Conservation (phyloP, 2,329 filamentous ascomycete genomes). For the Zopfia rhizophila region DNA sequence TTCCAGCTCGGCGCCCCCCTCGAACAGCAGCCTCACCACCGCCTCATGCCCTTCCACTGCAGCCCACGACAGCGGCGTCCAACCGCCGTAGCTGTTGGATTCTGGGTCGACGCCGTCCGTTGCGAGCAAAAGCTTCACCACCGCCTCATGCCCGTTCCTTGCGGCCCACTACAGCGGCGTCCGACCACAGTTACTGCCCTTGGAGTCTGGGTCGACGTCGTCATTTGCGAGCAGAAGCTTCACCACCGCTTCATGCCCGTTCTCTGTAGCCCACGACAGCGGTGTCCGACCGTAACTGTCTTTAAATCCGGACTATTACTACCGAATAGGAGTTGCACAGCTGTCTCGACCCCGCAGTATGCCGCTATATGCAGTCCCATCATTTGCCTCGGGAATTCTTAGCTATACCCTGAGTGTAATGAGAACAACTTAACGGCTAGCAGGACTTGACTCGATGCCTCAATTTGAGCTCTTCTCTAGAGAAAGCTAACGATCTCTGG, state of each 20-base stretch:
- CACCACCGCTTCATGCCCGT: slow-evolving; percentile 19
- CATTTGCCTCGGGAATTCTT: slow-evolving; percentile 9
- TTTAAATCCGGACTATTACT: slow-evolving; percentile 8
- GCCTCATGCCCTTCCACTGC: too few species aligned
- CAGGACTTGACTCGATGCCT: slow-evolving; percentile 20
- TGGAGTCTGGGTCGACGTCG: too few species aligned
- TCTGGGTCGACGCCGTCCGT: too few species aligned
- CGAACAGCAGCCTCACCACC: too few species aligned
- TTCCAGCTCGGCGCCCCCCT: too few species aligned
- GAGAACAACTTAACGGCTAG: slow-evolving; percentile 8
- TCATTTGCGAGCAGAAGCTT: slow-evolving; percentile 22
- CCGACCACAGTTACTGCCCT: too few species aligned
- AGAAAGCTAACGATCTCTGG: too few species aligned
- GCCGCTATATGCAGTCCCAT: slow-evolving; percentile 21
- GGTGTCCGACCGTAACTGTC: slow-evolving; percentile 16
- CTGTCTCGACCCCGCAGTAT: slow-evolving; percentile 22
- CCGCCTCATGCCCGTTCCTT: too few species aligned
- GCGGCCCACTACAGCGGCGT: too few species aligned
- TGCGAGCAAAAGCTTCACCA: too few species aligned
- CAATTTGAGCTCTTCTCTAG: slow-evolving; percentile 11
- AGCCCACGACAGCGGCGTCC: too few species aligned
- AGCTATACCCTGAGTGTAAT: slow-evolving; percentile 2
- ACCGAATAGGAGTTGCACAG: slow-evolving; percentile 13
- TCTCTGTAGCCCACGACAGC: slow-evolving; percentile 18
- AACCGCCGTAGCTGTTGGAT: too few species aligned